Evolutionary conservation across 163 green algal genomes (phyloP).

Genomic region (Dunaliella salina): DNA sequence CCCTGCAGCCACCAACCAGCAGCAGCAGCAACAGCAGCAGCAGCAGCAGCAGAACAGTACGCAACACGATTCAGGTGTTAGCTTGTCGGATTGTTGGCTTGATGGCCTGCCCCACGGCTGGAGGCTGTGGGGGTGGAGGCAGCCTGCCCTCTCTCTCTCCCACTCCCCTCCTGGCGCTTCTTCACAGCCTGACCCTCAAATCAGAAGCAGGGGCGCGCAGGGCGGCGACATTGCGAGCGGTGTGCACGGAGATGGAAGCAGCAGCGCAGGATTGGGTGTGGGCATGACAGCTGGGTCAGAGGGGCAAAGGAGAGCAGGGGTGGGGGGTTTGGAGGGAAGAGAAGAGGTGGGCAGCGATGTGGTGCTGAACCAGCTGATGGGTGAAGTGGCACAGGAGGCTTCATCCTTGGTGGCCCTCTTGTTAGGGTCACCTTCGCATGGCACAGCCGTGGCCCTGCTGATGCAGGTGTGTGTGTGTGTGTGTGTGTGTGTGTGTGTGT

Average conservation of each 20-base stretch:
- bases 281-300: no score
- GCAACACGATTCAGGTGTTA: background rate
- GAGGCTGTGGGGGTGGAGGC: constrained; percentile 38
- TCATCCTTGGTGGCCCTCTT: background rate
- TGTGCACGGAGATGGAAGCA: no score
- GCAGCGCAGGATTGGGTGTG: no score
- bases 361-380: constrained; percentile 14
- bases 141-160: constrained; percentile 3
- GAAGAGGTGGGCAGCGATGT: constrained; percentile 12
- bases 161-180: no score
- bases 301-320: no score
- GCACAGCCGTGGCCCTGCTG: background rate
- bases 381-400: background rate
- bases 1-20: background rate
- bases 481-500: no score
- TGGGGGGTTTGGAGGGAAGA: no score
- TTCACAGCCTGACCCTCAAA: no score
- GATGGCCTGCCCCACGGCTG: constrained; percentile 9
- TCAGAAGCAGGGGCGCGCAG: no score
- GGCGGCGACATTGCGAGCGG: no score
- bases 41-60: background rate
- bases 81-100: no score
- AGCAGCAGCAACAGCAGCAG: background rate
- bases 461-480: background rate
- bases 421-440: background rate